Conservation (phyloP, 495 filamentous ascomycete species). For the Xylaria castorea region DNA sequence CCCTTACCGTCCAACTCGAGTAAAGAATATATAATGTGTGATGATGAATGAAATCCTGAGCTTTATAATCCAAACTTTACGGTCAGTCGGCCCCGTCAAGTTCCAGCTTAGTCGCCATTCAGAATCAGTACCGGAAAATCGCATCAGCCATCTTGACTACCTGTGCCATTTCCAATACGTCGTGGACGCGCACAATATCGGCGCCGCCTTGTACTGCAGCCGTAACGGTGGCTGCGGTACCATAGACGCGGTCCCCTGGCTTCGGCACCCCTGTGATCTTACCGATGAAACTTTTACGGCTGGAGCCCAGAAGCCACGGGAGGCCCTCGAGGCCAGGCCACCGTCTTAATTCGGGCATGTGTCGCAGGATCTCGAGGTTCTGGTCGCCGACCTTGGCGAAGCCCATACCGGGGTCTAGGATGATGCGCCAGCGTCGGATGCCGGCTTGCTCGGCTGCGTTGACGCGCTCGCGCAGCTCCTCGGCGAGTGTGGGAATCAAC, state of each 20-base stretch:
- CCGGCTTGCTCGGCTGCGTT: constrained; percentile 81
- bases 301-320: constrained; percentile 90
- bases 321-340: constrained; percentile 71
- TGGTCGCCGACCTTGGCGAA: constrained; percentile 86
- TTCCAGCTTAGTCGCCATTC: background rate
- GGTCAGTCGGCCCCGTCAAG: background rate
- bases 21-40: background rate
- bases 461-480: constrained; percentile 74
- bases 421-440: constrained; percentile 88
- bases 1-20: background rate
- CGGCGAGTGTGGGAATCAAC: constrained; percentile 69
- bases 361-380: constrained; percentile 79
- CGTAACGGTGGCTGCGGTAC: constrained; percentile 87
- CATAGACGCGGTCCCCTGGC: constrained; percentile 71
- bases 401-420: constrained; percentile 92
- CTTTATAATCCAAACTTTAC: background rate
- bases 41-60: background rate
- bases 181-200: constrained; percentile 94
- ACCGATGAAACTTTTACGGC: constrained; percentile 90
- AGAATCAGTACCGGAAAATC: constrained; percentile 67
- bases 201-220: constrained; percentile 90
- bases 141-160: constrained; percentile 91
- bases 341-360: constrained; percentile 66
- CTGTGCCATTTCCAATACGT: constrained; percentile 87
- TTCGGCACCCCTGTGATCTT: constrained; percentile 73